Conservation (phyloP, 495 filamentous ascomycete genomes). For the Hyaloscypha bicolor region DNA sequence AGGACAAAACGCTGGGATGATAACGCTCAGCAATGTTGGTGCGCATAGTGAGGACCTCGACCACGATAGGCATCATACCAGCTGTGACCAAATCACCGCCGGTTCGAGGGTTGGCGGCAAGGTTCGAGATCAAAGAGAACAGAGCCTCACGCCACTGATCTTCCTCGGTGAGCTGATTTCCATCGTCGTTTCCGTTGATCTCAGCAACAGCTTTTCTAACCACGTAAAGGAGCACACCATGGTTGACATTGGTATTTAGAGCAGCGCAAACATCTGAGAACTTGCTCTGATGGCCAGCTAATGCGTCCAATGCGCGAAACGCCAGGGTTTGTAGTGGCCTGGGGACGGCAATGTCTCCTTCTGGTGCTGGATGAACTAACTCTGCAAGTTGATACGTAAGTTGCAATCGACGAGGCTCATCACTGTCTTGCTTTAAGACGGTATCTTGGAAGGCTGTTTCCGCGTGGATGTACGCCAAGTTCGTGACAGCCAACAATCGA, state of each 20-base stretch:
- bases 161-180: constrained; percentile 58
- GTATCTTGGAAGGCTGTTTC: constrained; percentile 81
- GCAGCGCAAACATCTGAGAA: constrained; percentile 81
- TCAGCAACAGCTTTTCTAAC: constrained; percentile 86
- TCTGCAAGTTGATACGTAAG: constrained; percentile 90
- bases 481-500: constrained; percentile 85
- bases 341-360: constrained; percentile 67
- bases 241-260: constrained; percentile 89
- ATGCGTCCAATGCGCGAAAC: constrained; percentile 75
- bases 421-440: constrained; percentile 81
- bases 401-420: constrained; percentile 88
- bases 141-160: constrained; percentile 90
- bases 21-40: constrained; percentile 81
- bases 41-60: constrained; percentile 85
- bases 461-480: constrained; percentile 84
- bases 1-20: constrained; percentile 76
- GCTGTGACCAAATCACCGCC: constrained; percentile 79
- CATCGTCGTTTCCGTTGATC: constrained; percentile 61
- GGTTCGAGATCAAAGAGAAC: constrained; percentile 76
- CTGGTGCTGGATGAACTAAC: constrained; percentile 74
- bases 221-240: constrained; percentile 93
- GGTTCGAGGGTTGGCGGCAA: constrained; percentile 70
- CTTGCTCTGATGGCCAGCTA: constrained; percentile 76
- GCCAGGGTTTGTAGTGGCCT: constrained; percentile 81
- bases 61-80: constrained; percentile 83